Conservation (phyloP, 768 basidiomycete genomes). For the Leccinum sublutescens region DNA sequence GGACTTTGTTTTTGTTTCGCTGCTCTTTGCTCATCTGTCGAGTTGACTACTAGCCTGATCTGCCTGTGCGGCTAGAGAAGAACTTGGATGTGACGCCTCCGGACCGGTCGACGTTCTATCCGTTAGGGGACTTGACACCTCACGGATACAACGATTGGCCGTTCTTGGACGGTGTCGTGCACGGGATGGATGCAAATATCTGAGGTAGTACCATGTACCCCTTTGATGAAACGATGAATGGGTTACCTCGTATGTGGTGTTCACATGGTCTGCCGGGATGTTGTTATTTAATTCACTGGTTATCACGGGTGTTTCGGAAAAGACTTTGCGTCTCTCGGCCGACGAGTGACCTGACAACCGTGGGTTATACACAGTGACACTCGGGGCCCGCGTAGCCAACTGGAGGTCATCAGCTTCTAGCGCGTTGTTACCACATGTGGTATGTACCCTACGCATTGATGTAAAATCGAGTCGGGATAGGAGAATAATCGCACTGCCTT, state of each 20-base stretch:
- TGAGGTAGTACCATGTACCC: neutral
- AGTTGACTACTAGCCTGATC: neutral
- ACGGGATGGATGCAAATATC: neutral
- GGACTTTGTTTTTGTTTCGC: neutral
- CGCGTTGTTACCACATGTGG: neutral
- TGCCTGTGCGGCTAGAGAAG: neutral
- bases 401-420: neutral
- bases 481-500: neutral
- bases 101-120: neutral
- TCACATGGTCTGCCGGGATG: neutral
- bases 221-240: neutral
- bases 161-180: neutral
- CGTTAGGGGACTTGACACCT: neutral
- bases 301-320: neutral
- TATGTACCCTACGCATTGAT: neutral
- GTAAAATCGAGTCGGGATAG: neutral
- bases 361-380: neutral
- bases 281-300: neutral
- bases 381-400: neutral
- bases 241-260: neutral
- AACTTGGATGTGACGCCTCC: neutral
- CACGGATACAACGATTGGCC: neutral
- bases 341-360: neutral
- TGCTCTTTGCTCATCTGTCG: neutral
- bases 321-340: conserved; percentile 12